These are phyloP conservation scores for Diaporthe humulicola DNA, from an alignment of 2,329 filamentous ascomycete genomes.

Conservation along the genomic window DNA sequence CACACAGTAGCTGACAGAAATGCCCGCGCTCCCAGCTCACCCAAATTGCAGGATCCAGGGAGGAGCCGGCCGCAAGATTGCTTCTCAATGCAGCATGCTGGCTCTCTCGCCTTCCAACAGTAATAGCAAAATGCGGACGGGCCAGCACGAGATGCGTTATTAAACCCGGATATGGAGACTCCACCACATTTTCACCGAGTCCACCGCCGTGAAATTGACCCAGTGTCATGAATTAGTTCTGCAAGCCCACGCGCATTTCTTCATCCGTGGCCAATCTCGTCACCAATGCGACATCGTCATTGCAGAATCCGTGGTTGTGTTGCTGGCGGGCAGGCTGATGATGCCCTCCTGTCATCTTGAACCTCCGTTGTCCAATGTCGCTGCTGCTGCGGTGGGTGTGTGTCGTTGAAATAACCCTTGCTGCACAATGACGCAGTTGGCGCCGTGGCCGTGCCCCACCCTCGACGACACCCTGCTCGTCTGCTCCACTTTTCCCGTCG, in stretches of 20 bases:
- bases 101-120: background rate
- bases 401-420: slow-evolving; percentile 40
- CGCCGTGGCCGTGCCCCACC: slow-evolving; percentile 7
- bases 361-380: no score
- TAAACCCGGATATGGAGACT: slow-evolving; percentile 12
- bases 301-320: background rate
- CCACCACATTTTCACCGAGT: slow-evolving; percentile 8
- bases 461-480: slow-evolving; percentile 1
- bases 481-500: slow-evolving; percentile 21
- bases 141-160: slow-evolving; percentile 22
- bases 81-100: background rate
- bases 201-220: slow-evolving; percentile 13
- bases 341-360: background rate
- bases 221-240: slow-evolving; percentile 10
- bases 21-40: background rate
- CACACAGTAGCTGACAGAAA: background rate
- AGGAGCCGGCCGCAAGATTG: background rate
- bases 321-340: slow-evolving; percentile 1
- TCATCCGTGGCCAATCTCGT: background rate
- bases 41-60: slow-evolving; percentile 9
- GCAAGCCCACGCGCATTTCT: background rate
- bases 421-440: slow-evolving; percentile 37
- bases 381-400: slow-evolving; percentile 36
- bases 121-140: background rate
- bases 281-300: slow-evolving; percentile 17